Evolutionary conservation across 139 green algal genomes (phyloP).

Genomic region (Auxenochlorella protothecoides): DNA sequence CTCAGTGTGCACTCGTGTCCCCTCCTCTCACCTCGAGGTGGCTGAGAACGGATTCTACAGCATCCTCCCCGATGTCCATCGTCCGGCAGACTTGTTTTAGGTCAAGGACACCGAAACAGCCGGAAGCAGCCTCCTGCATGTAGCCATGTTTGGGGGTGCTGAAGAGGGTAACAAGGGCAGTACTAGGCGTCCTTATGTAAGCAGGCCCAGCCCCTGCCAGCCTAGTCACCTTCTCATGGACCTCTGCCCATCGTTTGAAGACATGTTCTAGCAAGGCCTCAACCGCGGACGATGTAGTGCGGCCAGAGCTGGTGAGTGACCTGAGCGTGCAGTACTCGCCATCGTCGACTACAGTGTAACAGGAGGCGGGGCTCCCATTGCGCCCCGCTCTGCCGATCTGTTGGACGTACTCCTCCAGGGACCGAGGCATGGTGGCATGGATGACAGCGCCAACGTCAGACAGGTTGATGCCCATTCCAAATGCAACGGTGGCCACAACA

Average conservation of each 20-base stretch:
- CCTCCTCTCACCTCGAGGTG: slow-evolving; percentile 53
- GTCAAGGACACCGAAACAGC: slow-evolving; percentile 29
- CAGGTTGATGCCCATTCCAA: slow-evolving; percentile 69
- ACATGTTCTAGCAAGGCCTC: slow-evolving; percentile 37
- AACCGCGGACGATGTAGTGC: slow-evolving; percentile 27
- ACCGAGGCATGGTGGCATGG: slow-evolving; percentile 62
- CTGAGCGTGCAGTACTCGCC: slow-evolving; percentile 48
- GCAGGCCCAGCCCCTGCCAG: background rate
- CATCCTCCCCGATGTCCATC: slow-evolving; percentile 56
- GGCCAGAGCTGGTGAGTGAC: slow-evolving; percentile 33
- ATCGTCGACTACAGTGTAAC: slow-evolving; percentile 54
- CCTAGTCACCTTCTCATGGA: background rate
- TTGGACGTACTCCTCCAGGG: slow-evolving; percentile 84
- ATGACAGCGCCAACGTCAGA: slow-evolving; percentile 52
- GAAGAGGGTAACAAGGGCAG: background rate
- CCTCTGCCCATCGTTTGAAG: slow-evolving; percentile 22
- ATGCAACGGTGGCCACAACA: slow-evolving; percentile 56
- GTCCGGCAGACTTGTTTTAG: slow-evolving; percentile 10
- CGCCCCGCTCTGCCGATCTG: slow-evolving; percentile 65
- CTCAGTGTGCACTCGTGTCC: background rate
- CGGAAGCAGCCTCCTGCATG: no score
- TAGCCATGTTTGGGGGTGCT: background rate
- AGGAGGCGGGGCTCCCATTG: slow-evolving; percentile 43
- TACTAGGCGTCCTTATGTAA: background rate
- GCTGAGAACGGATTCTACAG: slow-evolving; percentile 60